These are phyloP conservation scores for Stagonosporopsis rhizophila DNA, from an alignment of 2,329 filamentous ascomycete genomes.

Conservation along the genomic window DNA sequence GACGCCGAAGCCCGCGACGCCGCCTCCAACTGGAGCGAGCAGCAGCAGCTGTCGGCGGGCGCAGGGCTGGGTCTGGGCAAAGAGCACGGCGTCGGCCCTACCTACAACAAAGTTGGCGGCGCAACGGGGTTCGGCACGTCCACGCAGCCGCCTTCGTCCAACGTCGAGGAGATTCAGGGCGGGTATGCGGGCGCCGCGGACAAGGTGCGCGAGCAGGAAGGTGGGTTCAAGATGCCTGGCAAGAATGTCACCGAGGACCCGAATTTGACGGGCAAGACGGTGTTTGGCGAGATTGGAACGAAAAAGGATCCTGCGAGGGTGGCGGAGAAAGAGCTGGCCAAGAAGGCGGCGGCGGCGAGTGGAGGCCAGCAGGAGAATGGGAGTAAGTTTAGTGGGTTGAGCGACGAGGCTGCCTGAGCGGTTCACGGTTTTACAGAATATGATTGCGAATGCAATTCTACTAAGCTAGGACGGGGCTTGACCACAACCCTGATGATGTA, in stretches of 20 bases:
- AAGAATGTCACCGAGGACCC: constrained; percentile 58
- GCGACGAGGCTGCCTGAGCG: constrained; percentile 4
- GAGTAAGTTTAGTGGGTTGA: constrained; percentile 34
- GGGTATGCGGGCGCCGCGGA: constrained; percentile 45
- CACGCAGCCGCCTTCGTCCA: constrained; percentile 1
- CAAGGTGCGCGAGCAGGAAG: constrained; percentile 34
- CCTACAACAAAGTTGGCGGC: constrained; percentile 36
- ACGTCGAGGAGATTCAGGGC: constrained; percentile 28
- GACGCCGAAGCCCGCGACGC: constrained; percentile 56
- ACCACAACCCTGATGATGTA: background rate
- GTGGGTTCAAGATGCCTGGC: constrained; percentile 57
- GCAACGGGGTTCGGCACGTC: constrained; percentile 29
- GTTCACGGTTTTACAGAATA: background rate
- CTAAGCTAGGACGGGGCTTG: background rate
- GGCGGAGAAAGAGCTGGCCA: constrained; percentile 52
- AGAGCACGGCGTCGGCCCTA: constrained; percentile 45
- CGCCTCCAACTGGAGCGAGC: constrained; percentile 48
- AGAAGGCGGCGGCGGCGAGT: constrained; percentile 38
- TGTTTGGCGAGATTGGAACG: constrained; percentile 58
- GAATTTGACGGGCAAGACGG: constrained; percentile 29
- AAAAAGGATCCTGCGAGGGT: constrained; percentile 62
- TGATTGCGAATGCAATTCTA: background rate
- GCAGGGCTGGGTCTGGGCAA: constrained; percentile 43
- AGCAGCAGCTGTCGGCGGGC: constrained; percentile 51
- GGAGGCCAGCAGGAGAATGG: constrained; percentile 27